Evolutionary conservation across 2,329 filamentous ascomycete genomes (phyloP), one percentile per base, ranked within the genome.

Genomic region (Trichophyton mentagrophytes): DNA sequence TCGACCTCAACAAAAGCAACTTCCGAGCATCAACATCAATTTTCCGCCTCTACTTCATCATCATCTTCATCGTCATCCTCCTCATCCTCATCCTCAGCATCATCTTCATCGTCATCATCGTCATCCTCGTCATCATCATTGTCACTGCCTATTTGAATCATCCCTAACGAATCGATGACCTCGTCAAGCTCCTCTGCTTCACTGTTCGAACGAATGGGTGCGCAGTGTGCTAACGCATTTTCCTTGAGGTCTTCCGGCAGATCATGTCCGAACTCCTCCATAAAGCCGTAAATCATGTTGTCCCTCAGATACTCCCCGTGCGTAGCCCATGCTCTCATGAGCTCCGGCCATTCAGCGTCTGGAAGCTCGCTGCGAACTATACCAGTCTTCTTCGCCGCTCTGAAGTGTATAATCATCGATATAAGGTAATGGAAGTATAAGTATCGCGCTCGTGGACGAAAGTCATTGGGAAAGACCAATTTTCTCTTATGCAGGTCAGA

Each of bases 381-480:
- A 15, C 33, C 33, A 57, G 55, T 40, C 38, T 40, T 57, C 38
- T 38, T 22, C n/a, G 33, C 33, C 6, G 51, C 4, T 56, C 51
- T 30, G 30, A 38, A 56, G 51, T n/a, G 51, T 15, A 36, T 33
- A 25, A 33, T 42, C 57, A 58, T 44, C 9, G 57, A 36, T 1
- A 25, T 46, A 17, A 58, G 38, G 25, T 58, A 58, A 46, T 58
- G 57, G n/a, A 58, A 58, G 17, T 58, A 58, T 17, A 58, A 46
- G 40, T 58, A 58, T 3, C 57, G n/a, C 36, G 57, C 57, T 30
- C 38, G 57, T 17, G 57, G 57, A 6, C 40, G 57, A 20, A 42
- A 42, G 17, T 33, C 22, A n/a, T 15, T 58, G 9, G 44, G 44
- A 38, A 58, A 58, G 8, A 33, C 6, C 17, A 58, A 30, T 42